Evolutionary conservation across 2,329 filamentous ascomycete genomes (phyloP).

Genomic region (Neobulgaria alba): DNA sequence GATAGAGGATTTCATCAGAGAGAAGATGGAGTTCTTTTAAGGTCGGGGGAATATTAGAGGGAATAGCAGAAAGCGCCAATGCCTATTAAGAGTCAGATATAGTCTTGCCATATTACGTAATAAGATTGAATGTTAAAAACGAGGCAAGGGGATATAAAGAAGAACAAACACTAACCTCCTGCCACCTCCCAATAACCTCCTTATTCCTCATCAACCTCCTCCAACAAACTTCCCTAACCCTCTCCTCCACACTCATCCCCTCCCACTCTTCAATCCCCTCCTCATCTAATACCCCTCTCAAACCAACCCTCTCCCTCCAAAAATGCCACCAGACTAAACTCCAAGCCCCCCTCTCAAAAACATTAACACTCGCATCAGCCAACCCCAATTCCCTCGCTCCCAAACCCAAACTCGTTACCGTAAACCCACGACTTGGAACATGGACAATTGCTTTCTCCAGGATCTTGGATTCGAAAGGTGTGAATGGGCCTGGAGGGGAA

Average conservation of each 20-base stretch:
- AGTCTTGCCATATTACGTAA: too few species aligned
- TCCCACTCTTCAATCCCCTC: conserved; percentile 18
- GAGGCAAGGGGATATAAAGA: not conserved
- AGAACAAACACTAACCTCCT: conserved; percentile 55
- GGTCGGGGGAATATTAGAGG: conserved; percentile 65
- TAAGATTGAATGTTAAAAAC: not conserved
- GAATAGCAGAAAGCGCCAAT: conserved; percentile 82
- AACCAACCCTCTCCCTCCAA: conserved; percentile 51
- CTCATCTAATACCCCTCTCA: conserved; percentile 31
- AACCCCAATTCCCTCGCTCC: conserved; percentile 82
- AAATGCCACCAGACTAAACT: conserved; percentile 75
- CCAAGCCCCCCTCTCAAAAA: conserved; percentile 74
- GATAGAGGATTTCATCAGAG: conserved; percentile 86
- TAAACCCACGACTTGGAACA: conserved; percentile 78
- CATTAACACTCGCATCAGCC: conserved; percentile 65
- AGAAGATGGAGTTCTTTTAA: conserved; percentile 71
- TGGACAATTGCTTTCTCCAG: conserved; percentile 73
- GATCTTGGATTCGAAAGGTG: conserved; percentile 61
- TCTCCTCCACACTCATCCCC: conserved; percentile 44
- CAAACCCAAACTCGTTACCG: conserved; percentile 58
- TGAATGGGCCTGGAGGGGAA: conserved; percentile 51
- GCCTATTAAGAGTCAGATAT: conserved; percentile 36
- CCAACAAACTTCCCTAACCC: conserved; percentile 65
- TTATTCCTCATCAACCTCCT: conserved; percentile 68
- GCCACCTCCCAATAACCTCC: conserved; percentile 68